A percentile compares a stretch with the other conserved stretches of the same genome.
These are phyloP conservation scores for Ascoidea asiatica DNA, from an alignment of 805 yeast genomes.

Conservation along the genomic window DNA sequence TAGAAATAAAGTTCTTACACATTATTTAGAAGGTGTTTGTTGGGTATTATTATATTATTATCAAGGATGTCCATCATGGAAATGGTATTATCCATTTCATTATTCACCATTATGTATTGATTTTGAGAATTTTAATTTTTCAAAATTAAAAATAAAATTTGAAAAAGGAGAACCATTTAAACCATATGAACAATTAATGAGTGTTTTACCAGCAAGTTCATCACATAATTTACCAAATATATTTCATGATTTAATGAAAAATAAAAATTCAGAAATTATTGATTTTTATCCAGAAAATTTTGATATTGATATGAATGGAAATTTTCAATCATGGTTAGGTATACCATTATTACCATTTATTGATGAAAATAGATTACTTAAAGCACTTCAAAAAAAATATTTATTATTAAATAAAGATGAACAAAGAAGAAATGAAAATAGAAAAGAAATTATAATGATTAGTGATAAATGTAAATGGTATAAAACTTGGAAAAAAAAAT, in stretches of 20 bases:
- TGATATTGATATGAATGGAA: conserved; percentile 90
- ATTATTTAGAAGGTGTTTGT: conserved; percentile 89
- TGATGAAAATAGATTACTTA: conserved; percentile 63
- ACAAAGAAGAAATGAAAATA: conserved; percentile 50
- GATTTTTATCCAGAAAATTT: conserved; percentile 88
- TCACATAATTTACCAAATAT: conserved; percentile 75
- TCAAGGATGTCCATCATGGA: conserved; percentile 98
- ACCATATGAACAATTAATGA: conserved; percentile 90
- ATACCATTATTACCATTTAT: conserved; percentile 83
- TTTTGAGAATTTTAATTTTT: conserved; percentile 36
- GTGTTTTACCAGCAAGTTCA: conserved; percentile 89
- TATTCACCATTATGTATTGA: conserved; percentile 97
- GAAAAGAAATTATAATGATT: conserved; percentile 55
- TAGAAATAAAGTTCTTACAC: conserved; percentile 46
- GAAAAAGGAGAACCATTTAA: conserved; percentile 64
- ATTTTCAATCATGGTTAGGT: conserved; percentile 92
- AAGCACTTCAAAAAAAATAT: conserved; percentile 55
- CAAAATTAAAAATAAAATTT: conserved; percentile 40
- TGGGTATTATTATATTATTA: conserved; percentile 92
- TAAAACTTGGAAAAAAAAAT: conserved; percentile 16
- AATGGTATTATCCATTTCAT: conserved; percentile 94
- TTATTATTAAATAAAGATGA: conserved; percentile 54
- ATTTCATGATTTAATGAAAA: conserved; percentile 71
- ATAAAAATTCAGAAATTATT: conserved; percentile 66
- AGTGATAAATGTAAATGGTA: conserved; percentile 43